Percentiles rank a stretch among this genome's conserved stretches.
Evolutionary conservation across 306 rosid species (phyloP).

Genomic region (Glycyrrhiza uralensis): DNA sequence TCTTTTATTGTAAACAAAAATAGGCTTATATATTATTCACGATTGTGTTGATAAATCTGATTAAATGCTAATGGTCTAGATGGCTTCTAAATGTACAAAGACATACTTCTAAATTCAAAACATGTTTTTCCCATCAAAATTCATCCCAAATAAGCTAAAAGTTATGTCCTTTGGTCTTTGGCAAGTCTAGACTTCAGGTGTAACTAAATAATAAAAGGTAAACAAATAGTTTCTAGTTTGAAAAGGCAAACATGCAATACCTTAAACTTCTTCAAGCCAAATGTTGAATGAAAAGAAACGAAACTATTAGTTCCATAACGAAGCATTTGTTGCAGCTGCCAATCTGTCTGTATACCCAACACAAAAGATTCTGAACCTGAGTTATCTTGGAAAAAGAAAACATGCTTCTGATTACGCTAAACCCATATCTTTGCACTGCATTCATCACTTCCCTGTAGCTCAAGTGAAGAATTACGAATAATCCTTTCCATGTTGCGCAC

Average conservation of each 20-base stretch:
- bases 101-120: conserved; percentile 15
- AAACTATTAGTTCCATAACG: conserved; percentile 55
- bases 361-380: conserved; percentile 49
- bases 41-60: neutral
- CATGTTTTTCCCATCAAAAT: neutral
- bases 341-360: conserved; percentile 76
- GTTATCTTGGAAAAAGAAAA: conserved; percentile 62
- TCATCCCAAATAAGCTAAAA: neutral
- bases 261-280: conserved; percentile 69
- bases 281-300: conserved; percentile 57
- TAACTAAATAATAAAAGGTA: neutral
- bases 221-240: neutral
- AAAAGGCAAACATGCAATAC: conserved; percentile 32
- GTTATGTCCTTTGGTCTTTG: neutral
- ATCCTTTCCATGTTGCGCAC: conserved; percentile 84
- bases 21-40: neutral
- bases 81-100: conserved; percentile 12
- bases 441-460: conserved; percentile 52
- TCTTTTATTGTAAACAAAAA: neutral
- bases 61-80: neutral
- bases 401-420: conserved; percentile 60
- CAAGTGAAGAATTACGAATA: conserved; percentile 54
- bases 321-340: conserved; percentile 85
- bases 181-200: neutral
- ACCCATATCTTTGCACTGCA: conserved; percentile 67